Evolutionary conservation across 1,284 basidiomycete species (phyloP).

Genomic region (Thelephora terrestris): DNA sequence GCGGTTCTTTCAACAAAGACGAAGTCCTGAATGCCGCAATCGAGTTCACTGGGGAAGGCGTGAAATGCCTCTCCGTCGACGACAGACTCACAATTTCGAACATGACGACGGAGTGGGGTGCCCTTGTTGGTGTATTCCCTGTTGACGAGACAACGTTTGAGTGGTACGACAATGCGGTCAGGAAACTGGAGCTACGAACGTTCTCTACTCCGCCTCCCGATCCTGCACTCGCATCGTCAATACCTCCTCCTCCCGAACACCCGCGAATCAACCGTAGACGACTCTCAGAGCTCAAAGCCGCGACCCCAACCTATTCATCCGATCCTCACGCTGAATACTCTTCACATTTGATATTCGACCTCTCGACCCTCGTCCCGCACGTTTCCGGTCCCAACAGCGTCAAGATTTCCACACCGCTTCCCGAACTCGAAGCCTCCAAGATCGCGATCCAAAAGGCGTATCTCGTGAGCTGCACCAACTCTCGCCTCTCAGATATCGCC

Average conservation of each 20-base stretch:
- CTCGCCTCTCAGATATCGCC: constrained; percentile 89
- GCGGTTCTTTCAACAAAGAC: neutral
- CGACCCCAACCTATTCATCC: constrained; percentile 40
- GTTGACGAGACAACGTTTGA: constrained; percentile 75
- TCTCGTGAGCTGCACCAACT: constrained; percentile 97
- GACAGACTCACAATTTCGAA: constrained; percentile 93
- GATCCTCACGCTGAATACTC: constrained; percentile 81
- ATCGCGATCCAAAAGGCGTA: constrained; percentile 96
- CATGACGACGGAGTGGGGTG: constrained; percentile 99
- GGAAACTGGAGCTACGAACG: constrained; percentile 71
- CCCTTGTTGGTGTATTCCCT: constrained; percentile 92
- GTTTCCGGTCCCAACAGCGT: constrained; percentile 97
- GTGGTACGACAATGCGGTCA: constrained; percentile 84
- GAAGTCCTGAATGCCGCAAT: constrained; percentile 98
- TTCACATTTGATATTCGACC: constrained; percentile 85
- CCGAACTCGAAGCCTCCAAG: constrained; percentile 61
- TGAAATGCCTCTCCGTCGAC: constrained; percentile 76
- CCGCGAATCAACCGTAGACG: constrained; percentile 78
- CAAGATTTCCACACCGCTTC: constrained; percentile 89
- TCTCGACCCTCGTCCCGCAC: constrained; percentile 90
- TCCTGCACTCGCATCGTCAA: constrained; percentile 32
- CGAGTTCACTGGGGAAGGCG: constrained; percentile 93
- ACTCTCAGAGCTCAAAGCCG: constrained; percentile 54
- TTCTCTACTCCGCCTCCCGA: constrained; percentile 39
- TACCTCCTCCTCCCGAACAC: constrained; percentile 71